Evolutionary conservation across 1,139 yeast species (phyloP).

Genomic region (Zygosaccharomyces pseudobailii): DNA sequence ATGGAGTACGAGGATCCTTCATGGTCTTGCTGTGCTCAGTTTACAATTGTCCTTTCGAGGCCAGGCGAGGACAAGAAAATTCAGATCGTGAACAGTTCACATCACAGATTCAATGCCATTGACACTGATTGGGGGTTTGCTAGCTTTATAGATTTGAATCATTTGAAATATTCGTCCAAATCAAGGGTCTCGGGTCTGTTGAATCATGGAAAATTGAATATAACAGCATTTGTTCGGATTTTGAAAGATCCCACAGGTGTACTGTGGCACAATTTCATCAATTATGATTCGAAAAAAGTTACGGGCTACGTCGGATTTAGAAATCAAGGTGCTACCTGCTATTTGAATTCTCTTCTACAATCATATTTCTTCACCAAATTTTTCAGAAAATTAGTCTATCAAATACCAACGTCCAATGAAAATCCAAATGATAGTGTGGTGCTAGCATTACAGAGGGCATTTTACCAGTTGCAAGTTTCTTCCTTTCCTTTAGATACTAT

Average conservation of each 20-base stretch:
- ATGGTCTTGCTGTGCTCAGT: constrained; percentile 91
- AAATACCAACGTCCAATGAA: constrained; percentile 73
- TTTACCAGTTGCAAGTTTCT: constrained; percentile 72
- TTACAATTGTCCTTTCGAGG: constrained; percentile 80
- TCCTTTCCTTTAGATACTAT: constrained; percentile 74
- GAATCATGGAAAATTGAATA: constrained; percentile 54
- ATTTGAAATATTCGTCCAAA: constrained; percentile 37
- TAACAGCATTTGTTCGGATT: constrained; percentile 72
- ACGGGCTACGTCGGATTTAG: constrained; percentile 92
- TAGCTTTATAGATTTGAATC: constrained; percentile 59
- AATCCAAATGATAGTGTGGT: constrained; percentile 58
- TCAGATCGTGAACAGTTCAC: constrained; percentile 61
- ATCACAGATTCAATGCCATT: constrained; percentile 68
- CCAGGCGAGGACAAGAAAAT: constrained; percentile 59
- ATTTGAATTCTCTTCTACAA: constrained; percentile 84
- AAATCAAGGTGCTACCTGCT: constrained; percentile 98
- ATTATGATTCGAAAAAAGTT: constrained; percentile 79
- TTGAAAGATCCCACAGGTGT: constrained; percentile 91
- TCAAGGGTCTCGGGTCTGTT: constrained; percentile 39
- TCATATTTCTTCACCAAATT: constrained; percentile 81
- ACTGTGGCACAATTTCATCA: constrained; percentile 80
- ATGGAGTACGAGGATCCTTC: constrained; percentile 39
- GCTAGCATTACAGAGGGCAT: constrained; percentile 79
- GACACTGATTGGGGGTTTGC: constrained; percentile 98
- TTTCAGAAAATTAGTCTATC: constrained; percentile 81